Conservation (phyloP, 805 yeast genomes). For the Teunomyces funiuensis region DNA sequence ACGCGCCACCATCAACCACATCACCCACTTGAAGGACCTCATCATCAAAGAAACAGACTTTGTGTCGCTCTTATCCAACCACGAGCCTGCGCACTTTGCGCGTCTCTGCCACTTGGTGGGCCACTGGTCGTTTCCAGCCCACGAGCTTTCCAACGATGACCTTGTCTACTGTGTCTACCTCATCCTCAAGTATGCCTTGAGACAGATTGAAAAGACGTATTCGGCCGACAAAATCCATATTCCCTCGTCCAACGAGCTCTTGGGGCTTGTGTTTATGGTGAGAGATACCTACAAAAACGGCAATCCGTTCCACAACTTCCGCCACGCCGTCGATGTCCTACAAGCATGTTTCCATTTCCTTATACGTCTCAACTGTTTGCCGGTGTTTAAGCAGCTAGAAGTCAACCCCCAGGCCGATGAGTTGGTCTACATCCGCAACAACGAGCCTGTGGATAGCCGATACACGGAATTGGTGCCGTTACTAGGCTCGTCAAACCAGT, state of each 20-base stretch:
- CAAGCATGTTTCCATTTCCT: constrained; percentile 81
- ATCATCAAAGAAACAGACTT: constrained; percentile 33
- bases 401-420: constrained; percentile 32
- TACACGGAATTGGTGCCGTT: constrained; percentile 1
- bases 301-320: constrained; percentile 90
- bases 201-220: constrained; percentile 7
- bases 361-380: constrained; percentile 40
- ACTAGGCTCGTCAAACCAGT: not conserved
- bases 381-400: constrained; percentile 36
- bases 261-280: constrained; percentile 61
- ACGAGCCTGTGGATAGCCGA: not conserved
- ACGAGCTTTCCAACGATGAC: constrained; percentile 63
- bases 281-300: constrained; percentile 80
- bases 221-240: constrained; percentile 12
- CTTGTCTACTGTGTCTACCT: constrained; percentile 57
- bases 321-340: constrained; percentile 93
- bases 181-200: constrained; percentile 50
- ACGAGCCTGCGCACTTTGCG: constrained; percentile 23
- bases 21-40: constrained; percentile 24
- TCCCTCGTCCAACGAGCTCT: constrained; percentile 43
- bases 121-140: constrained; percentile 73
- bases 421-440: constrained; percentile 12
- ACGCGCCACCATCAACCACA: constrained; percentile 17
- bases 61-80: constrained; percentile 23
- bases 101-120: constrained; percentile 45